Conservation (phyloP, 805 yeast species). For the Kodamaea hsintzibuensis region DNA sequence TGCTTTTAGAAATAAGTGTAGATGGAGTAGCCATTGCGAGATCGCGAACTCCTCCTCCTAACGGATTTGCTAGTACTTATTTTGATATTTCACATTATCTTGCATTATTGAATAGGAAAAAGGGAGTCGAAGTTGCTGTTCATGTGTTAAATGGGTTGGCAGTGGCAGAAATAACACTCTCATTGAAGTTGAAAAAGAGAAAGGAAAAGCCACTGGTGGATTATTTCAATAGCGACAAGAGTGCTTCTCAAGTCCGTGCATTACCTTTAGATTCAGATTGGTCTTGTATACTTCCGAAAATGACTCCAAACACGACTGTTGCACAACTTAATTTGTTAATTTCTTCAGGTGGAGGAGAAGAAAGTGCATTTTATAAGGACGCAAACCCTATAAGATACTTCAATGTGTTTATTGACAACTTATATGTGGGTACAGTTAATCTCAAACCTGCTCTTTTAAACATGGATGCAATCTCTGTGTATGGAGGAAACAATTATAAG, state of each 20-base stretch:
- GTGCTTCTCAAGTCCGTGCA: conserved; percentile 1
- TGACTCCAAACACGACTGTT: conserved; percentile 18
- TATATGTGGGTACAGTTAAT: conserved; percentile 23
- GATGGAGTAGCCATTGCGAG: conserved; percentile 7
- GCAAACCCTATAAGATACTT: conserved; percentile 22
- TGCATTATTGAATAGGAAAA: conserved; percentile 5
- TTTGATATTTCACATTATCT: conserved; percentile 6
- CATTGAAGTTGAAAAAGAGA: conserved; percentile 1
- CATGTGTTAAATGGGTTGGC: conserved; percentile 6
- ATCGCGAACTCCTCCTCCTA: conserved; percentile 4
- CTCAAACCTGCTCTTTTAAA: conserved; percentile 32
- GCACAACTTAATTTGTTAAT: conserved; percentile 29
- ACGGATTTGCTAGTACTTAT: conserved; percentile 1
- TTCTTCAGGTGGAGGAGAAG: conserved; percentile 29
- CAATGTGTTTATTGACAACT: conserved; percentile 23
- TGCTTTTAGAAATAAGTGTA: conserved; percentile 5
- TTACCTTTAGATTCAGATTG: neutral
- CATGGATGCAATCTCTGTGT: conserved; percentile 20
- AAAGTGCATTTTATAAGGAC: conserved; percentile 18
- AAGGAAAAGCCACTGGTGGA: conserved; percentile 10
- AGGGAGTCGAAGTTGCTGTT: conserved; percentile 1
- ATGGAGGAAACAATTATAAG: conserved; percentile 17
- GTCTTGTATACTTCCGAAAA: conserved; percentile 2
- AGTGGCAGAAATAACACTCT: conserved; percentile 2
- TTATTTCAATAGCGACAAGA: conserved; percentile 6